phyloP scores from a whole-genome alignment of 140 eudicot species.

The Senecio squalidus region DNA sequence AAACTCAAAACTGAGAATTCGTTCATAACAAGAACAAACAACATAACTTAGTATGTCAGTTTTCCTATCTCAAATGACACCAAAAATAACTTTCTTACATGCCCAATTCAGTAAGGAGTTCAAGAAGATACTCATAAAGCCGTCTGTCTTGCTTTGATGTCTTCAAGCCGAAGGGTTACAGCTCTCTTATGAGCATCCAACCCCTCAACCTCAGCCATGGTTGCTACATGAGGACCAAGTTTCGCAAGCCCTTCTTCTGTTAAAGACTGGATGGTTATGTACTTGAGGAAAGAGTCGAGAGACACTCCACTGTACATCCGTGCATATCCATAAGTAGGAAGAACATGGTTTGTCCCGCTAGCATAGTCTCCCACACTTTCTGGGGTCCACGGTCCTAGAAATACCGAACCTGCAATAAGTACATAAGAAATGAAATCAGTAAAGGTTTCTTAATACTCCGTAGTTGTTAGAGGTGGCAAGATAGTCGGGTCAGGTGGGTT shows the following conservation, averaged over 20 bases:
- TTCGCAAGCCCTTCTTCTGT: conserved; percentile 80
- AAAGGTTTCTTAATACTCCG: background rate
- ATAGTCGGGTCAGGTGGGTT: too few relatives aligned
- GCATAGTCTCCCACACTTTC: conserved; percentile 99
- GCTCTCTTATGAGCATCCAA: conserved; percentile 96
- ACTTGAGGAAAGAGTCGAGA: conserved; percentile 86
- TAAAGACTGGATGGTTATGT: conserved; percentile 92
- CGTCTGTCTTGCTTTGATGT: conserved; percentile 49
- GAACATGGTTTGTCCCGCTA: conserved; percentile 95
- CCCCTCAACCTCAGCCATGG: conserved; percentile 95
- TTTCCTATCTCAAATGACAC: background rate
- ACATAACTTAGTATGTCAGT: conserved; percentile 4
- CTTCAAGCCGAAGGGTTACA: conserved; percentile 81
- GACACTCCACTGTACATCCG: conserved; percentile 96
- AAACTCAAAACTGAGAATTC: conserved; percentile 14
- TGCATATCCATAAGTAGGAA: conserved; percentile 97
- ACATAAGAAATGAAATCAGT: background rate
- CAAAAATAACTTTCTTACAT: background rate
- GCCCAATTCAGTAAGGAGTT: background rate
- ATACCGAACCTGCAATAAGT: conserved; percentile 72
- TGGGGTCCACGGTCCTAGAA: conserved; percentile 97
- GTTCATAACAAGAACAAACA: conserved; percentile 16
- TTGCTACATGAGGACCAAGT: conserved; percentile 87
- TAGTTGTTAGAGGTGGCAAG: too few relatives aligned
- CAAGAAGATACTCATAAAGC: conserved; percentile 6